Conservation (phyloP, 352 stramenopile species). For the Phytophthora brassicae region DNA sequence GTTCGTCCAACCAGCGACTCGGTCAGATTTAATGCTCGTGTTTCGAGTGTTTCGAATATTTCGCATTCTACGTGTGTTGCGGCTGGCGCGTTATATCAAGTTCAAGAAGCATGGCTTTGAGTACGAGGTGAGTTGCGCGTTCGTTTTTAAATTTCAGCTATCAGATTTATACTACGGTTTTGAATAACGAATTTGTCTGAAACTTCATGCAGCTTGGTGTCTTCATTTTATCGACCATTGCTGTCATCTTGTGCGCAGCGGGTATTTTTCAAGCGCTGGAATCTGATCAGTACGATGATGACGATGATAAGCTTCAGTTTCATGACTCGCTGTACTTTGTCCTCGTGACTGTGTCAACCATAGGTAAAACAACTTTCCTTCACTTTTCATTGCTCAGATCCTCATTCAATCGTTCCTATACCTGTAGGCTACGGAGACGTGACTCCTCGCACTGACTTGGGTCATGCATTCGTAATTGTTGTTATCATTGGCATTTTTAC, state of each 20-base stretch:
- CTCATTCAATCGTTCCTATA: neutral
- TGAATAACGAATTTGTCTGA: too few relatives aligned
- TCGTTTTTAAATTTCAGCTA: neutral
- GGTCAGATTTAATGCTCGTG: constrained; percentile 60
- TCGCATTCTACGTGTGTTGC: constrained; percentile 57
- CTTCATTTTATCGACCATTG: constrained; percentile 65
- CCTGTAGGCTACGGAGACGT: constrained; percentile 67
- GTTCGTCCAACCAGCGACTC: constrained; percentile 48
- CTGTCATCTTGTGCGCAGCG: constrained; percentile 62
- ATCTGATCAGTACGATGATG: constrained; percentile 34
- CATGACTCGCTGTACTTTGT: constrained; percentile 79
- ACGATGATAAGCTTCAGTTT: constrained; percentile 42
- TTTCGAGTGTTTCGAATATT: constrained; percentile 74
- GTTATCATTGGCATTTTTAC: constrained; percentile 74
- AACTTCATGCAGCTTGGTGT: constrained; percentile 43
- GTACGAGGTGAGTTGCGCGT: constrained; percentile 49
- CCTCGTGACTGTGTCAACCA: constrained; percentile 69
- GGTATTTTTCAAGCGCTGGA: constrained; percentile 72
- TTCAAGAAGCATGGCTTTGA: constrained; percentile 74
- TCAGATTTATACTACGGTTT: neutral
- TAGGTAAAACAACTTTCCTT: constrained; percentile 40
- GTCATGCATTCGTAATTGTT: constrained; percentile 70
- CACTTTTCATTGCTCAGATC: neutral
- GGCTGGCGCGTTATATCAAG: constrained; percentile 55
- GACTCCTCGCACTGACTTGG: constrained; percentile 47